These are phyloP conservation scores for Daldinia vernicosa DNA, from an alignment of 495 filamentous ascomycete genomes.

Conservation along the genomic window DNA sequence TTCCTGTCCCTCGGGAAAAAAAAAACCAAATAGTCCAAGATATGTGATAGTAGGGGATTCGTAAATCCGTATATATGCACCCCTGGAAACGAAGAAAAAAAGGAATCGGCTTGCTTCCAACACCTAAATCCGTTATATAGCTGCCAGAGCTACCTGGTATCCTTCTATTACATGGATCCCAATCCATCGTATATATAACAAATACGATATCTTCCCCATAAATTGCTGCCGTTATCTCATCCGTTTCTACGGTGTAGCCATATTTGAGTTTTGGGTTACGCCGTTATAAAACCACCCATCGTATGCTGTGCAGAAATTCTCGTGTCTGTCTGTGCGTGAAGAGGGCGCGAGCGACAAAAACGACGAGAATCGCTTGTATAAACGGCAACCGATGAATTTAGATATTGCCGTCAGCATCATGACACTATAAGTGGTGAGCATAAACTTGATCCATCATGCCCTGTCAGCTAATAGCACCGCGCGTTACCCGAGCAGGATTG, in stretches of 20 bases:
- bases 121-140: constrained; percentile 2
- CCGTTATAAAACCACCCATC: background rate
- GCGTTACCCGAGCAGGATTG: constrained; percentile 68
- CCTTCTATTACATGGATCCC: constrained; percentile 6
- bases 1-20: background rate
- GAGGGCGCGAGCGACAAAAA: background rate
- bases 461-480: constrained; percentile 54
- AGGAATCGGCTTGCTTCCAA: background rate
- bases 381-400: constrained; percentile 5
- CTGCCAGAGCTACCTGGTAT: constrained; percentile 33
- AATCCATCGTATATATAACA: constrained; percentile 11
- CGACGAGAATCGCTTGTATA: background rate
- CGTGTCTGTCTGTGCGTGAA: background rate
- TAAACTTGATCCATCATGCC: constrained; percentile 7
- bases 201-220: background rate
- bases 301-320: background rate
- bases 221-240: background rate
- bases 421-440: background rate
- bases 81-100: background rate
- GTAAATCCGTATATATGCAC: background rate
- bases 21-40: background rate
- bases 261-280: background rate
- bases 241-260: background rate
- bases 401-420: constrained; percentile 23
- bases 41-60: background rate